Evolutionary conservation across 2,329 filamentous ascomycete genomes (phyloP).

Genomic region (Neospermospora avenae): DNA sequence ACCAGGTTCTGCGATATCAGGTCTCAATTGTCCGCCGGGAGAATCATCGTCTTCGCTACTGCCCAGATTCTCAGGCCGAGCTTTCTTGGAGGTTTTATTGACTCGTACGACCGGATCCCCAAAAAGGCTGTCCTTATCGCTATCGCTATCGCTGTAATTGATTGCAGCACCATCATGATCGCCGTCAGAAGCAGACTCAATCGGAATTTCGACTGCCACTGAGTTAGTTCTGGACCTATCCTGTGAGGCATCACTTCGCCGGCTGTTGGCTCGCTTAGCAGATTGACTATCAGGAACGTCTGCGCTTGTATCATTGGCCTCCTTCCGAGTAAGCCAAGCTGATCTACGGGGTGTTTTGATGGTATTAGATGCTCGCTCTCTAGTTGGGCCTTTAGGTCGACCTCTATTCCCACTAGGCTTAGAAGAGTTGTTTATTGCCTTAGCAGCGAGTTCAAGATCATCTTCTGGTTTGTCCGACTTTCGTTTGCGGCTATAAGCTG

Average conservation of each 20-base stretch:
- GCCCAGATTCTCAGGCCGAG: not conserved
- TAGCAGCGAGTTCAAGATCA: conserved; percentile 24
- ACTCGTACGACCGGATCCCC: conserved; percentile 20
- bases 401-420: conserved; percentile 17
- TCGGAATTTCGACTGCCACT: conserved; percentile 6
- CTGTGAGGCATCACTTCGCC: not conserved
- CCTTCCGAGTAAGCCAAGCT: conserved; percentile 30
- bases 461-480: conserved; percentile 4
- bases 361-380: conserved; percentile 18
- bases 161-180: conserved; percentile 10
- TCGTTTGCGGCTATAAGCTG: not conserved
- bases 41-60: not conserved
- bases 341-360: conserved; percentile 27
- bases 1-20: not conserved
- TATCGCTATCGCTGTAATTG: conserved; percentile 13
- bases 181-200: conserved; percentile 10
- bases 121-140: conserved; percentile 27
- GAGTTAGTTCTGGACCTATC: conserved; percentile 5
- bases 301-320: conserved; percentile 19
- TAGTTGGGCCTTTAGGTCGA: conserved; percentile 6
- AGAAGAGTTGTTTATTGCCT: conserved; percentile 20
- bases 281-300: conserved; percentile 3
- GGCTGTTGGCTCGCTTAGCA: conserved; percentile 9
- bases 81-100: not conserved
- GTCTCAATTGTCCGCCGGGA: not conserved